Evolutionary conservation across 352 stramenopile genomes (phyloP).

Genomic region (Thraustochytrium sp.): DNA sequence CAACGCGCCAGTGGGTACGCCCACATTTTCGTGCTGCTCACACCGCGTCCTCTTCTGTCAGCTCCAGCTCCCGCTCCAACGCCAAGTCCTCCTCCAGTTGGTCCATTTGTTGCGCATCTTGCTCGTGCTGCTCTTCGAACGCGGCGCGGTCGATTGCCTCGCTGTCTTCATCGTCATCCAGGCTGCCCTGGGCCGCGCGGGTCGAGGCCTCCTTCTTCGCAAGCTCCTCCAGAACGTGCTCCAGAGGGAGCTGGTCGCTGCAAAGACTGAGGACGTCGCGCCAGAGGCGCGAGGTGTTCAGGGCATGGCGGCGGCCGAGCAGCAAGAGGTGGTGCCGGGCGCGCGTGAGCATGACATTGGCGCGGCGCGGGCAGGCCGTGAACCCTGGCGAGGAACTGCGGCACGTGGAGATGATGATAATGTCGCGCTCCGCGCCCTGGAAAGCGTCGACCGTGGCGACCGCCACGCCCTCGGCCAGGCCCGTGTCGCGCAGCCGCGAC

Average conservation of each 20-base stretch:
- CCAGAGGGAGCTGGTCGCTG: not conserved
- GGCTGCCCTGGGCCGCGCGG: no score
- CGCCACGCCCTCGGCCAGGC: not conserved
- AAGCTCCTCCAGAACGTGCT: not conserved
- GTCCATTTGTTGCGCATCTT: no score
- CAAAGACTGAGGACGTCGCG: not conserved
- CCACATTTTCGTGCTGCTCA: no score
- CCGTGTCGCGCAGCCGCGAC: not conserved
- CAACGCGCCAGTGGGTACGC: no score
- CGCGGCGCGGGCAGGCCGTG: not conserved
- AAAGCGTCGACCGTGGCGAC: conserved; percentile 53
- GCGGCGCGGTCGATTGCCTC: no score
- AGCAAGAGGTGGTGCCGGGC: conserved; percentile 18
- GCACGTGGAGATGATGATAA: conserved; percentile 49
- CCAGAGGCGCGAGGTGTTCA: not conserved
- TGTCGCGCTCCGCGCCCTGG: conserved; percentile 51
- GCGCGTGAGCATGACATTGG: conserved; percentile 18
- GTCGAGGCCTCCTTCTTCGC: not conserved
- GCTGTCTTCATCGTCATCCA: not conserved
- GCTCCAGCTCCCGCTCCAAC: no score
- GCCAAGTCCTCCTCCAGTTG: no score
- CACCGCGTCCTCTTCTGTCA: no score
- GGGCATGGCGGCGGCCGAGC: not conserved
- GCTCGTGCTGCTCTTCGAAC: no score
- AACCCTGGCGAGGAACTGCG: conserved; percentile 31